Base-by-base conservation (phyloP, 768 basidiomycete genomes). In the Leccinum olivaceopallidum region DNA sequence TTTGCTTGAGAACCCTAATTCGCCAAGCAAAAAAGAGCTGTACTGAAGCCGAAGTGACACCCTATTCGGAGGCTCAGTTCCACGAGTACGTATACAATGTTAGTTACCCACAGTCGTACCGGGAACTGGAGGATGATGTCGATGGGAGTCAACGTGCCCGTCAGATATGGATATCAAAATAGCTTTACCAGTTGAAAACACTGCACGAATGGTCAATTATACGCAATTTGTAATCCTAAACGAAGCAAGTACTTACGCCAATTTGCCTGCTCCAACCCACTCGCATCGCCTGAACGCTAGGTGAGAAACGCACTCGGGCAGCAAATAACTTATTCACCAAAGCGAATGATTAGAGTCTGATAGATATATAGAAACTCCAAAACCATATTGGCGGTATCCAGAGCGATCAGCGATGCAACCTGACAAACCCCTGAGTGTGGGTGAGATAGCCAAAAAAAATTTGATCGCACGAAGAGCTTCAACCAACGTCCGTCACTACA, bases 1-100 rank as follows among this genome's bases (percentile, higher is more conserved):
- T 63, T 26, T 62, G 60, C 16, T 58, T 65, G 44, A 71, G 59
- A 48, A 73, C 44, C 20, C 56, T 56, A 47, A 71, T 67, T 56
- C 70, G 64, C 69, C 71, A 71, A 14, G 70, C 71, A 53, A 71
- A 72, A 54, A 71, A 71, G 30, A 73, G 36, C 16, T 71, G 70
- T 12, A 71, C 70, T 32, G 67, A 56, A 53, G 71, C 60, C 14
- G 71, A 66, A 6, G 72, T 62, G 28, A 72, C 18, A 12, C 71
- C 71, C 70, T 71, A 47, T 55, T 20, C n/a, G 6, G 7, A 24
- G 9, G 32, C 10, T 65, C 8, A 64, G 50, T 50, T 34, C 4
- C 26, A 49, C 22, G 48, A 5, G 18, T 24, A 57, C 12, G 20
- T 6, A 44, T 22, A 14, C 18, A 53, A 28, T 26, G 32, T 50